Conservation (phyloP, 371 early-diverging fungal species). For the Smittium culicis region DNA sequence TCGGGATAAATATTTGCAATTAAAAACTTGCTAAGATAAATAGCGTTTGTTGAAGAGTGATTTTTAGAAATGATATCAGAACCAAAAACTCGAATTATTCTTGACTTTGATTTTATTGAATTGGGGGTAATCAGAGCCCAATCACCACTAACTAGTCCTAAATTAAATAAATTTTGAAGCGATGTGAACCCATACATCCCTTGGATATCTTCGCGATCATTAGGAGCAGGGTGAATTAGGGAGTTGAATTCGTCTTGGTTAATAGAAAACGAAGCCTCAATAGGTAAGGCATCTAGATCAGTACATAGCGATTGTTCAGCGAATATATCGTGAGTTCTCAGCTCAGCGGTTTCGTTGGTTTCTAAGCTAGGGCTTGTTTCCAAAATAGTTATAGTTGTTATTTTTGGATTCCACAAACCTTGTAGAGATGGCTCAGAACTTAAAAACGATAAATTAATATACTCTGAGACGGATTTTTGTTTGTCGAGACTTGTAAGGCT, state of each 20-base stretch:
- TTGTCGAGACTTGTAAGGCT: not conserved
- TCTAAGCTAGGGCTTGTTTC: conserved; percentile 7
- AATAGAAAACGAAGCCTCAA: not conserved
- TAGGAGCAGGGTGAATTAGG: not conserved
- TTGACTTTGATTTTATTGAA: conserved; percentile 18
- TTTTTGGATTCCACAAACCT: not conserved
- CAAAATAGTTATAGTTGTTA: not conserved
- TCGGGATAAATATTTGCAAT: conserved; percentile 16
- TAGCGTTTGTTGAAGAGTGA: not conserved
- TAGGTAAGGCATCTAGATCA: not conserved
- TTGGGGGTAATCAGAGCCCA: conserved; percentile 37
- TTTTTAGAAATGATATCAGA: conserved; percentile 28
- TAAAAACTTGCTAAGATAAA: conserved; percentile 3
- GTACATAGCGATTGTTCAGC: too few relatives aligned
- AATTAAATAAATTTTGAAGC: conserved; percentile 40
- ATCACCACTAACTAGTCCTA: conserved; percentile 58
- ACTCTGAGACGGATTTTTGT: conserved; percentile 12
- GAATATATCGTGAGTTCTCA: too few relatives aligned
- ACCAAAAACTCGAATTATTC: conserved; percentile 36
- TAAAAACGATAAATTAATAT: conserved; percentile 26
- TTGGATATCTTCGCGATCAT: conserved; percentile 16
- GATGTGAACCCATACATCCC: conserved; percentile 24
- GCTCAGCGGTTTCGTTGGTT: conserved; percentile 12
- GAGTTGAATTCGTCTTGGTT: conserved; percentile 18
- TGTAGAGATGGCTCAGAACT: conserved; percentile 8